Evolutionary conservation across 345 rosid species (phyloP).

Genomic region (Sisymbrium altissimum): DNA sequence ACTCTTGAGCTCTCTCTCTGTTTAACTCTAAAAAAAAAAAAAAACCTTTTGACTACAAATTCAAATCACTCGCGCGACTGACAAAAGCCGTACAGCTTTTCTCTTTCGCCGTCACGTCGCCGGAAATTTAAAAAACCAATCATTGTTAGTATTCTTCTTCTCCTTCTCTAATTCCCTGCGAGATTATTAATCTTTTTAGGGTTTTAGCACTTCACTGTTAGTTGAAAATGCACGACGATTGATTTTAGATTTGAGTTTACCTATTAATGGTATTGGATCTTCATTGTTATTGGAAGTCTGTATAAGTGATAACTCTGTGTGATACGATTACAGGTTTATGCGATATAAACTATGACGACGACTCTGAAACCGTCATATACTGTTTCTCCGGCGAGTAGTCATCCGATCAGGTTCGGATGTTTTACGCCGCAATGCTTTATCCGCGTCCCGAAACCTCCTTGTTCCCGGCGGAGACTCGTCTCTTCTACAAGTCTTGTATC

Average conservation of each 20-base stretch:
- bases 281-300: neutral
- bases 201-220: neutral
- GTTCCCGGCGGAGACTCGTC: slow-evolving; percentile 3
- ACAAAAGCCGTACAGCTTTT: neutral
- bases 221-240: neutral
- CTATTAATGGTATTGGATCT: neutral
- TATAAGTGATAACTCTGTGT: slow-evolving; percentile 4
- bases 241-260: neutral
- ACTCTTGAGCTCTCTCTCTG: slow-evolving; percentile 13
- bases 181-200: neutral
- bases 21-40: slow-evolving; percentile 17
- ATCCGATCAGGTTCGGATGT: slow-evolving; percentile 23
- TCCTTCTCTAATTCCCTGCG: neutral
- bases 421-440: slow-evolving; percentile 26
- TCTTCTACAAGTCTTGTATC: neutral
- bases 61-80: slow-evolving; percentile 15
- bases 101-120: slow-evolving; percentile 15
- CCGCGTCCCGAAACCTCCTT: slow-evolving; percentile 14
- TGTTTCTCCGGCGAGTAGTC: slow-evolving; percentile 19
- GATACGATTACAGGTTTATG: slow-evolving; percentile 10
- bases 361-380: slow-evolving; percentile 25
- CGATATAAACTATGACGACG: slow-evolving; percentile 22
- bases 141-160: neutral
- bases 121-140: neutral
- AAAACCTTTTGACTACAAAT: slow-evolving; percentile 17